Base-by-base conservation (phyloP, 371 early-diverging fungal genomes). In the Circinella minor region DNA sequence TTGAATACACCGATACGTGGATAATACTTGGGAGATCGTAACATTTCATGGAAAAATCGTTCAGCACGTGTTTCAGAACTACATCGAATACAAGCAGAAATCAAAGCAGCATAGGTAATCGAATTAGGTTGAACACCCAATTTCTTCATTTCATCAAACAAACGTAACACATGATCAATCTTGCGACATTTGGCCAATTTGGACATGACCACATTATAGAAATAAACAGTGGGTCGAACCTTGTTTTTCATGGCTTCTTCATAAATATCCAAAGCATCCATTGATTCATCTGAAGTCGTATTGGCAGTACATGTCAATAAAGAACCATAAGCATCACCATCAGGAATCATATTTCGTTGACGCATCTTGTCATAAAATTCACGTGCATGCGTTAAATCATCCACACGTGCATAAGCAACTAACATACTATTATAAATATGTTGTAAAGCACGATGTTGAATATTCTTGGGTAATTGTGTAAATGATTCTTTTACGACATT, bases 191-290 rank as follows among this genome's bases (percentile, higher is more conserved):
- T 85, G 59, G 86, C 84, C 20, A 90, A 76, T 64, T 88, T 86
- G 68, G 87, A 87, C 13, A 90, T 80, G 47, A 89, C 74, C 18
- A 90, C 87, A 71, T 90, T 90, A 73, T 87, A 90, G 51, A 90
- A 81, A 60, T 84, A 90, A 15, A 87, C 79, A 13, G 86, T 86
- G 39, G 84, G 86, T 60, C 79, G 77, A n/a, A 88, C 84, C 49
- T 86, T 78, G 75, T 82, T 74, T 36, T 70, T 71, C 68, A 82
- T 84, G 60, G 84, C 86, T 75, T 89, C 86, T 54, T 86, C 82
- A 65, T 88, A 83, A 27, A 88, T 87, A 27, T 73, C 70, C 55
- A 88, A 73, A 0, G 89, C 87, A 60, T 86, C 86, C 17, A 80
- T 71, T 0, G 86, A 83, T 57, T 87, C 90, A 67, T 90, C 89